These are phyloP conservation scores for Nymphaea thermarum DNA, from an alignment of 164 flowering plant genomes.

Conservation along the genomic window DNA sequence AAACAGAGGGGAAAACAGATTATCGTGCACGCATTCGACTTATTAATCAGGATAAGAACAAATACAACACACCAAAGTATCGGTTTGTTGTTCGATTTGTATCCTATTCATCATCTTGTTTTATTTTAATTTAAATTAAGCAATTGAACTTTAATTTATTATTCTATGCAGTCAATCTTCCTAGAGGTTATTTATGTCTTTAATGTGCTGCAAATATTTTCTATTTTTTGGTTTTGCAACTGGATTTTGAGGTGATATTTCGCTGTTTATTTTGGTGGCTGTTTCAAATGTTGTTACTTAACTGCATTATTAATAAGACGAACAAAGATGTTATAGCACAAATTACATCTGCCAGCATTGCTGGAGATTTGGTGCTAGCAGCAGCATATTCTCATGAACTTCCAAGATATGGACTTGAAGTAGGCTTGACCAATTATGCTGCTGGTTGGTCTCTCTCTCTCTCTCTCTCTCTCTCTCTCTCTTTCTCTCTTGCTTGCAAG, in stretches of 20 bases:
- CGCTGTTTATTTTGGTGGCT: too few species aligned
- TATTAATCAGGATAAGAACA: slow-evolving; percentile 88
- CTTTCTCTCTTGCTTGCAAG: neutral
- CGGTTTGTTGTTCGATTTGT: slow-evolving; percentile 84
- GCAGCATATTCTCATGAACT: slow-evolving; percentile 80
- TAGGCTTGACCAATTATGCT: slow-evolving; percentile 89
- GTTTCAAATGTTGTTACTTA: too few species aligned
- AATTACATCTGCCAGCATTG: slow-evolving; percentile 62
- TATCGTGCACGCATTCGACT: slow-evolving; percentile 77
- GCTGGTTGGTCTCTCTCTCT: slow-evolving; percentile 38
- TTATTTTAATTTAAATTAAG: neutral
- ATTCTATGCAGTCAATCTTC: neutral
- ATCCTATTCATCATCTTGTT: slow-evolving; percentile 21
- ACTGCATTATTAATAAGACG: slow-evolving; percentile 22
- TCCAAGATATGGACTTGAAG: slow-evolving; percentile 78
- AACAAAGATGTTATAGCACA: slow-evolving; percentile 80
- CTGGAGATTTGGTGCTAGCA: slow-evolving; percentile 77
- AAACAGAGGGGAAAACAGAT: slow-evolving; percentile 81
- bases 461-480: neutral
- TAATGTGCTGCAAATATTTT: neutral
- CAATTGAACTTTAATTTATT: neutral
- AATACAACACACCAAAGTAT: slow-evolving; percentile 84
- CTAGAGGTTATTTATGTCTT: neutral
- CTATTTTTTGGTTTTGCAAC: too few species aligned
- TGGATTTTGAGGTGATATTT: too few species aligned